Evolutionary conservation across 2,329 filamentous ascomycete species (phyloP).

Genomic region (Xylariaceae sp.): DNA sequence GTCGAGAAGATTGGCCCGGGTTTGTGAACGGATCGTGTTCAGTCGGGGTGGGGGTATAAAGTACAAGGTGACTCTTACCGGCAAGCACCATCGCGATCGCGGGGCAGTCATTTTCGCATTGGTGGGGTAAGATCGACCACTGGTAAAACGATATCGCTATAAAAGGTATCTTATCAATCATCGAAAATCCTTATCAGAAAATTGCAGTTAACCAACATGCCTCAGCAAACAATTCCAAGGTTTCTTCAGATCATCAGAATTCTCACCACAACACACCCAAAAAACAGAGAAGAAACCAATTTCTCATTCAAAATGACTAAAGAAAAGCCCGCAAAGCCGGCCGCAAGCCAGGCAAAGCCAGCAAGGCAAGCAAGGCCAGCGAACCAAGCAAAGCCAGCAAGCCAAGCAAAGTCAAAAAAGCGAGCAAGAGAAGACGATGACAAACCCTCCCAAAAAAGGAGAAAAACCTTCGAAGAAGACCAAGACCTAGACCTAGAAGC

Average conservation of each 20-base stretch:
- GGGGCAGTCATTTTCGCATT: constrained; percentile 27
- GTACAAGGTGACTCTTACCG: constrained; percentile 7
- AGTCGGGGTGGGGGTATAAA: background rate
- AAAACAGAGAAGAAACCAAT: background rate
- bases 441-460: constrained; percentile 45
- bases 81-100: constrained; percentile 26
- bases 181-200: constrained; percentile 11
- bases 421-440: constrained; percentile 51
- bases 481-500: constrained; percentile 61
- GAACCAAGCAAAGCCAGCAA: constrained; percentile 21
- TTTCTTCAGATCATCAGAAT: constrained; percentile 2
- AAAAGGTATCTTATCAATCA: constrained; percentile 4
- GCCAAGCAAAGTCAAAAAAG: constrained; percentile 43
- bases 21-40: background rate
- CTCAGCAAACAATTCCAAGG: background rate
- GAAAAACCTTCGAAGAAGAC: constrained; percentile 54
- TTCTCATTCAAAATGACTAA: constrained; percentile 21
- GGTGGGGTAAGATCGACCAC: constrained; percentile 16
- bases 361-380: constrained; percentile 28
- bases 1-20: background rate
- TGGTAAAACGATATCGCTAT: constrained; percentile 21
- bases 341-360: constrained; percentile 8
- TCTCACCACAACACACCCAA: background rate
- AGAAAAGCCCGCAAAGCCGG: constrained; percentile 5
- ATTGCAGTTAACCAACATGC: constrained; percentile 14